Conservation (phyloP, 2,329 filamentous ascomycete species). For the Hymenoscyphus fraxineus region DNA sequence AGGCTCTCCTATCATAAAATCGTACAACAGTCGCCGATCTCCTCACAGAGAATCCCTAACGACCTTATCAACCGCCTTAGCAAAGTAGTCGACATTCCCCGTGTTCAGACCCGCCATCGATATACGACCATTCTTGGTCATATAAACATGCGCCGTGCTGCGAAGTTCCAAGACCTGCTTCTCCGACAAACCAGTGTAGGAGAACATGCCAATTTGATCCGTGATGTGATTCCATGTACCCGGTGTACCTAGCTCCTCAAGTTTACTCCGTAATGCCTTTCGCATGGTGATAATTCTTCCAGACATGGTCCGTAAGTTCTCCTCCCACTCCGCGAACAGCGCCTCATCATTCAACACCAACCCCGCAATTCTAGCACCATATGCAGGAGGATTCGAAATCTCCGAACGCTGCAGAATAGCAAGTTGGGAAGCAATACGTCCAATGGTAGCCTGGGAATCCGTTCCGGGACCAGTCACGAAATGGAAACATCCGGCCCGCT, state of each 20-base stretch:
- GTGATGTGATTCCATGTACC: constrained; percentile 97
- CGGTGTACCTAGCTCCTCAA: constrained; percentile 81
- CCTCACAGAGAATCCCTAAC: constrained; percentile 44
- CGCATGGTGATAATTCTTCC: constrained; percentile 94
- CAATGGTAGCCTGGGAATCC: constrained; percentile 57
- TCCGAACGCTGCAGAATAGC: constrained; percentile 94
- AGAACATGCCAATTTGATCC: constrained; percentile 99
- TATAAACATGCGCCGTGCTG: constrained; percentile 73
- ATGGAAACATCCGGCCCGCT: constrained; percentile 95
- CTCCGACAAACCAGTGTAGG: constrained; percentile 78
- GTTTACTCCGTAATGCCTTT: constrained; percentile 67
- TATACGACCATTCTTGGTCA: constrained; percentile 97
- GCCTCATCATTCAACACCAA: constrained; percentile 76
- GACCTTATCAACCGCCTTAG: constrained; percentile 80
- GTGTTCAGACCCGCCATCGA: constrained; percentile 98
- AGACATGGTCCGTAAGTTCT: constrained; percentile 87
- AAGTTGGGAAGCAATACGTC: constrained; percentile 78
- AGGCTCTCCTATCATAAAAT: neutral
- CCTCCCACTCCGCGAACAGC: constrained; percentile 85
- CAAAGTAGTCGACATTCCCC: constrained; percentile 88
- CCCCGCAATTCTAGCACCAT: constrained; percentile 85
- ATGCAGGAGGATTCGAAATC: constrained; percentile 94
- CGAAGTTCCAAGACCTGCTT: constrained; percentile 68
- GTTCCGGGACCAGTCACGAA: constrained; percentile 71
- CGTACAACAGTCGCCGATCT: neutral